Percentiles rank a stretch among this genome's conserved stretches.
Evolutionary conservation across 1,139 yeast genomes (phyloP).

Genomic region (Eremothecium coryli): DNA sequence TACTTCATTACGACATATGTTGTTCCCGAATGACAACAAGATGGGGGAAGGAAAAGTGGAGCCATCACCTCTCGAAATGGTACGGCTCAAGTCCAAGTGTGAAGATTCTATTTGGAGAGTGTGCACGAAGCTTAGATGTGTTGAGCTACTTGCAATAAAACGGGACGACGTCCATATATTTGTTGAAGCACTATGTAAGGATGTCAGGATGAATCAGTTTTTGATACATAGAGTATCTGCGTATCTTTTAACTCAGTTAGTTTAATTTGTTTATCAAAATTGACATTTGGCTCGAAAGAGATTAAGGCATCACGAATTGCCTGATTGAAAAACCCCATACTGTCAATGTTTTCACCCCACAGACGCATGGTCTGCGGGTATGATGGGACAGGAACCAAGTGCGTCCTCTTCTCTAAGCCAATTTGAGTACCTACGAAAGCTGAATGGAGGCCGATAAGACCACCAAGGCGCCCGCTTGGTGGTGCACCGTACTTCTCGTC

Average conservation of each 20-base stretch:
- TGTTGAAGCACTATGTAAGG: conserved; percentile 15
- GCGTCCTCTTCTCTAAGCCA: conserved; percentile 17
- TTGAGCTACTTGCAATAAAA: conserved; percentile 12
- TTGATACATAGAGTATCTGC: conserved; percentile 8
- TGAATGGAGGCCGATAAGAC: conserved; percentile 30
- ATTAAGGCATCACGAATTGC: conserved; percentile 11
- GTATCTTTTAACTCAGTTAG: conserved; percentile 7
- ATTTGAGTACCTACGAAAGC: conserved; percentile 22
- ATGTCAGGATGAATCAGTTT: conserved; percentile 11
- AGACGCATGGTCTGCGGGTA: conserved; percentile 7
- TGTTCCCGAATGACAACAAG: conserved; percentile 26
- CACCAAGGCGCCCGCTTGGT: conserved; percentile 6
- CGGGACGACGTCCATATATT: conserved; percentile 13
- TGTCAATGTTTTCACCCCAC: conserved; percentile 15
- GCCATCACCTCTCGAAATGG: conserved; percentile 20
- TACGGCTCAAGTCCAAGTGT: conserved; percentile 14
- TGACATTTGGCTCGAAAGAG: conserved; percentile 11
- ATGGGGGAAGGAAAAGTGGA: conserved; percentile 21
- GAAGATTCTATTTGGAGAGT: conserved; percentile 14
- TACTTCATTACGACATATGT: conserved; percentile 11
- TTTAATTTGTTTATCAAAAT: neutral
- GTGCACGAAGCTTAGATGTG: conserved; percentile 8
- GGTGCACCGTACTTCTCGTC: conserved; percentile 26
- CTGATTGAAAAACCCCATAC: conserved; percentile 13
- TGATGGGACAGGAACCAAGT: conserved; percentile 17